Evolutionary conservation across 2,329 filamentous ascomycete species (phyloP).

Genomic region (Arthrobotrys megalospora): DNA sequence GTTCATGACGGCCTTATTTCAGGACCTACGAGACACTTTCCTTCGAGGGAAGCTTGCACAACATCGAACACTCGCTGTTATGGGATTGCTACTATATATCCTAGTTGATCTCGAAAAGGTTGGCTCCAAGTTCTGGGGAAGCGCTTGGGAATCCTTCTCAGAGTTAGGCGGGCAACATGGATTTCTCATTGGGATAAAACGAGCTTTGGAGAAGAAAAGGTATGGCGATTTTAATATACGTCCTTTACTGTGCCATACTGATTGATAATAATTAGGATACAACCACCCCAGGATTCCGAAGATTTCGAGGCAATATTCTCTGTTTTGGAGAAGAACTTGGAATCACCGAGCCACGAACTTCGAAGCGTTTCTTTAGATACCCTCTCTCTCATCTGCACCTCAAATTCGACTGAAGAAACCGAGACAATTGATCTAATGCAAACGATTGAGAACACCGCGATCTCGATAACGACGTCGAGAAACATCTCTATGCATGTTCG

Average conservation of each 20-base stretch:
- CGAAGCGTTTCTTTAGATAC: constrained; percentile 75
- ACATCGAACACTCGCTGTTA: constrained; percentile 9
- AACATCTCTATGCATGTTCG: constrained; percentile 88
- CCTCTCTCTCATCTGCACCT: constrained; percentile 74
- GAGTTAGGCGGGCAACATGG: constrained; percentile 24
- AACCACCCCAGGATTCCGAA: constrained; percentile 16
- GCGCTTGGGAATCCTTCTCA: constrained; percentile 32
- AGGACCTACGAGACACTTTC: not conserved
- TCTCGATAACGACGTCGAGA: constrained; percentile 82
- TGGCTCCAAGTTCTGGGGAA: constrained; percentile 21
- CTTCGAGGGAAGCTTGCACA: not conserved
- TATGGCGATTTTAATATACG: not conserved
- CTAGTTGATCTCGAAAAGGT: constrained; percentile 30
- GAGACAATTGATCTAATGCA: constrained; percentile 77
- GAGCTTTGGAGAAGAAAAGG: constrained; percentile 44
- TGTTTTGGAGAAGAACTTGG: constrained; percentile 74
- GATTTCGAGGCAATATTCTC: constrained; percentile 42
- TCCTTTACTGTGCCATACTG: not conserved
- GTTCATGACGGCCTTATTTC: constrained; percentile 7
- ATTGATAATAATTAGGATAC: constrained; percentile 4
- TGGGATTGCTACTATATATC: constrained; percentile 37
- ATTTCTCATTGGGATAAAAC: constrained; percentile 34
- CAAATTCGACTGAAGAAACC: constrained; percentile 70
- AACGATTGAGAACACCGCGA: constrained; percentile 82
- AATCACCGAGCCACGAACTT: constrained; percentile 80